Percentiles rank a stretch among this genome's conserved stretches.
Evolutionary conservation across 2,329 filamentous ascomycete species (phyloP).

Genomic region (Xylaria sp.): DNA sequence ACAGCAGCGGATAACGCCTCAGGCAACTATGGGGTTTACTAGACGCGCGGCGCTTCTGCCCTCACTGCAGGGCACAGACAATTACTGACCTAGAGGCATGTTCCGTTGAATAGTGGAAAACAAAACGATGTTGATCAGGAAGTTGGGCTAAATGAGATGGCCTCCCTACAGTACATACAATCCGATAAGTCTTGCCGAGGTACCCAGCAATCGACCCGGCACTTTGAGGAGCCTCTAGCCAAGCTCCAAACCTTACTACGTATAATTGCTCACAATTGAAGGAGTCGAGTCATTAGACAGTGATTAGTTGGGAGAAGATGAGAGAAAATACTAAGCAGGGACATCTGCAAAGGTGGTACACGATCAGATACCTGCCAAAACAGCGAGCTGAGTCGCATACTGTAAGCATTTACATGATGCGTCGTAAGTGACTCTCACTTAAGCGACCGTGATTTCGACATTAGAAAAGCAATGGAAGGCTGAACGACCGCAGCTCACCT

Average conservation of each 20-base stretch:
- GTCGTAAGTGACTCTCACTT: neutral
- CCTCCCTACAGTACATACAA: neutral
- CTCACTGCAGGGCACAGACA: constrained; percentile 1
- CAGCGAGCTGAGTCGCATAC: no score
- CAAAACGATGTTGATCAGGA: neutral
- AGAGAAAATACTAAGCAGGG: no score
- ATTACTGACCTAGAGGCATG: neutral
- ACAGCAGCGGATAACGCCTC: neutral
- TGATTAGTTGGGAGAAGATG: no score
- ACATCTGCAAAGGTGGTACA: no score
- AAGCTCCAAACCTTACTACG: no score
- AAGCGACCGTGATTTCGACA: neutral
- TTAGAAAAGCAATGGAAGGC: neutral
- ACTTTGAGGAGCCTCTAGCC: neutral
- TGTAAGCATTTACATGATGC: no score
- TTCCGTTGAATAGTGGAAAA: neutral
- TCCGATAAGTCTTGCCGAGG: neutral
- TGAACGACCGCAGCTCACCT: neutral
- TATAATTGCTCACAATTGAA: no score
- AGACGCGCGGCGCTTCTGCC: neutral
- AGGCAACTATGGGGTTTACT: neutral
- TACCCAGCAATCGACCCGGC: neutral
- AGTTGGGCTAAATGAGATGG: neutral
- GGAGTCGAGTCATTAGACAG: no score
- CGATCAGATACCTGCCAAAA: no score